Evolutionary conservation across 768 basidiomycete species (phyloP).

Genomic region (Lentinula sp.): DNA sequence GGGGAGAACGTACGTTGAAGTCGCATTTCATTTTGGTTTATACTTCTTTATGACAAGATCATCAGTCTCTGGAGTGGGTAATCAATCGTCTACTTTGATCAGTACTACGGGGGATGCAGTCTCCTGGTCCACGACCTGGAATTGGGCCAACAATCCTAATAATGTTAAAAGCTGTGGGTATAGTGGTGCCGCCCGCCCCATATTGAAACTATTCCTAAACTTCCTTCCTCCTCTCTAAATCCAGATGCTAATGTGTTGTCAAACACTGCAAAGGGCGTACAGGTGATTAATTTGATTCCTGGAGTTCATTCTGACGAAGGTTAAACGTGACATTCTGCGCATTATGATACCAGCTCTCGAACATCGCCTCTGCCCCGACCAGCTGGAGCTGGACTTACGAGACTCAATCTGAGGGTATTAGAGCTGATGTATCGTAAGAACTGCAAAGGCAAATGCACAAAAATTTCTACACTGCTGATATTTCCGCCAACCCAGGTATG

Average conservation of each 20-base stretch:
- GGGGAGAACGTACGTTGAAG: slow-evolving; percentile 35
- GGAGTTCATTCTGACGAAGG: neutral
- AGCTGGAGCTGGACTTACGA: slow-evolving; percentile 47
- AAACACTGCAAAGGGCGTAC: slow-evolving; percentile 40
- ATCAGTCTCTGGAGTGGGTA: slow-evolving; percentile 39
- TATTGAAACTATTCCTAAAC: neutral
- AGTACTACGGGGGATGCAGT: slow-evolving; percentile 31
- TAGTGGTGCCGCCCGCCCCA: neutral
- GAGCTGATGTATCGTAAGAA: slow-evolving; percentile 48
- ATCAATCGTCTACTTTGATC: slow-evolving; percentile 41
- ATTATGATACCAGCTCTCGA: slow-evolving; percentile 25
- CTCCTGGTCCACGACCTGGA: slow-evolving; percentile 49
- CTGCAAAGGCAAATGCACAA: neutral
- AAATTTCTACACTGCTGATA: neutral
- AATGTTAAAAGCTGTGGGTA: slow-evolving; percentile 51
- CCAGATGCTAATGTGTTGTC: slow-evolving; percentile 46
- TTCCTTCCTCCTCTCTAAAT: too few species aligned
- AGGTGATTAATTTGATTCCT: slow-evolving; percentile 20
- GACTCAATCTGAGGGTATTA: slow-evolving; percentile 34
- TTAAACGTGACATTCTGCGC: neutral
- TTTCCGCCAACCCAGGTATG: slow-evolving; percentile 28
- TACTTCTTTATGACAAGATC: neutral
- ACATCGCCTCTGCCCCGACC: slow-evolving; percentile 39
- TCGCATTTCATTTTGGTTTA: neutral
- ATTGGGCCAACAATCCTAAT: slow-evolving; percentile 44